Evolutionary conservation across 2,329 filamentous ascomycete genomes (phyloP).

Genomic region (Ceratocystis albifundus): DNA sequence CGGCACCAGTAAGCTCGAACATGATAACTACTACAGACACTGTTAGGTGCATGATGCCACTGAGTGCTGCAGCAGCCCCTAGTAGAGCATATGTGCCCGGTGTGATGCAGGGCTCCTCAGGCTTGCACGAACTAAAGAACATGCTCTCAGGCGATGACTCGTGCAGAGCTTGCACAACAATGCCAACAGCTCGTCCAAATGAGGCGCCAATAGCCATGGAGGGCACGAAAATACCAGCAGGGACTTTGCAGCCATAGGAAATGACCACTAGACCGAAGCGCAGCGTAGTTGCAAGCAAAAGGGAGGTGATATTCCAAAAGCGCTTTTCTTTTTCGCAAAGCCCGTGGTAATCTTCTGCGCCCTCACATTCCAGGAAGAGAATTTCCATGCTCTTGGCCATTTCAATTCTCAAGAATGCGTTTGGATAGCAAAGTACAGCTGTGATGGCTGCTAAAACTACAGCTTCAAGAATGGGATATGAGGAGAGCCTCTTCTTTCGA

Average conservation of each 20-base stretch:
- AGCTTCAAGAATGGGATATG: slow-evolving; percentile 77
- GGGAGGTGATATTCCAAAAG: slow-evolving; percentile 64
- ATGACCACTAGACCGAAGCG: slow-evolving; percentile 80
- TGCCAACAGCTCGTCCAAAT: slow-evolving; percentile 88
- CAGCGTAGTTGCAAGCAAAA: slow-evolving; percentile 68
- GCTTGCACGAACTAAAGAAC: slow-evolving; percentile 81
- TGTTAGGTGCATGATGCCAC: slow-evolving; percentile 96
- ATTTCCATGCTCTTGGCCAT: slow-evolving; percentile 99
- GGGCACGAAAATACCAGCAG: slow-evolving; percentile 93
- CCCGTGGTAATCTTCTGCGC: slow-evolving; percentile 74
- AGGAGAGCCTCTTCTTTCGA: slow-evolving; percentile 77
- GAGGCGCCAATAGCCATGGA: slow-evolving; percentile 95
- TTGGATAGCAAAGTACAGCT: slow-evolving; percentile 90
- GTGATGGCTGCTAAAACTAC: slow-evolving; percentile 72
- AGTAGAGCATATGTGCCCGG: slow-evolving; percentile 95
- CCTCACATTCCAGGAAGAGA: slow-evolving; percentile 85
- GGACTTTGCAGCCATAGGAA: slow-evolving; percentile 95
- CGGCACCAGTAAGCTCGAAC: slow-evolving; percentile 95
- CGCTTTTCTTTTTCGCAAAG: slow-evolving; percentile 72
- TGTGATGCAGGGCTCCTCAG: slow-evolving; percentile 90
- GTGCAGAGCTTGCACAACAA: slow-evolving; percentile 80
- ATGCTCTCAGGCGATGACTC: slow-evolving; percentile 69
- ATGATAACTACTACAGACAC: slow-evolving; percentile 97
- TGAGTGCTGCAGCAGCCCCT: slow-evolving; percentile 79
- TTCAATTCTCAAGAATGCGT: slow-evolving; percentile 87